These are phyloP conservation scores for Iberis pinnata DNA, from an alignment of 345 rosid genomes.

Conservation along the genomic window DNA sequence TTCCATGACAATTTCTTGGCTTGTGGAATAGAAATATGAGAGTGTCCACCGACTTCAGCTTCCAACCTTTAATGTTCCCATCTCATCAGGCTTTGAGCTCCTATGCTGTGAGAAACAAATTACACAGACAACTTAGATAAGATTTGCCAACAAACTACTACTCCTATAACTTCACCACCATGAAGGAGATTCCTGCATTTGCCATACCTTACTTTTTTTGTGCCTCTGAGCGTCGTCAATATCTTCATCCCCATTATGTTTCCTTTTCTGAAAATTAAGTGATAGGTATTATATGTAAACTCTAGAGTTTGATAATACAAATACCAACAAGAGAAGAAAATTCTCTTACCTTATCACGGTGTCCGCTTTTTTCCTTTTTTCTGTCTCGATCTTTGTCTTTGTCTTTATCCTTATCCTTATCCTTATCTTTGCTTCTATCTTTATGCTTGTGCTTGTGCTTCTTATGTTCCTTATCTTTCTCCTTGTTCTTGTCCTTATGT, in stretches of 20 bases:
- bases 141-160: constrained; percentile 1
- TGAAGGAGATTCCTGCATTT: constrained; percentile 22
- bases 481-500: constrained; percentile 72
- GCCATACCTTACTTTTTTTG: constrained; percentile 93
- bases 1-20: no score
- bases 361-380: constrained; percentile 66
- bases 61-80: no score
- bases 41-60: no score
- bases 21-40: no score
- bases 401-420: constrained; percentile 74
- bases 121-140: neutral
- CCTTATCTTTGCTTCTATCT: constrained; percentile 75
- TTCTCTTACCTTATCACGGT: constrained; percentile 65
- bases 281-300: neutral
- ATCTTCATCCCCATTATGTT: constrained; percentile 72
- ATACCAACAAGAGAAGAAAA: constrained; percentile 19
- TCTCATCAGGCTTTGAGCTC: constrained; percentile 67
- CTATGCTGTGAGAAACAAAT: constrained; percentile 32
- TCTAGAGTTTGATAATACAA: neutral
- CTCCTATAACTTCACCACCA: neutral
- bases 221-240: constrained; percentile 60
- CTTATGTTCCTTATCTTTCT: constrained; percentile 82
- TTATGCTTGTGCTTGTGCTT: constrained; percentile 79
- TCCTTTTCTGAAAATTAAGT: constrained; percentile 66
- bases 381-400: constrained; percentile 65